phyloP scores from a whole-genome alignment of 164 flowering plant species.

The Protea cynaroides region DNA sequence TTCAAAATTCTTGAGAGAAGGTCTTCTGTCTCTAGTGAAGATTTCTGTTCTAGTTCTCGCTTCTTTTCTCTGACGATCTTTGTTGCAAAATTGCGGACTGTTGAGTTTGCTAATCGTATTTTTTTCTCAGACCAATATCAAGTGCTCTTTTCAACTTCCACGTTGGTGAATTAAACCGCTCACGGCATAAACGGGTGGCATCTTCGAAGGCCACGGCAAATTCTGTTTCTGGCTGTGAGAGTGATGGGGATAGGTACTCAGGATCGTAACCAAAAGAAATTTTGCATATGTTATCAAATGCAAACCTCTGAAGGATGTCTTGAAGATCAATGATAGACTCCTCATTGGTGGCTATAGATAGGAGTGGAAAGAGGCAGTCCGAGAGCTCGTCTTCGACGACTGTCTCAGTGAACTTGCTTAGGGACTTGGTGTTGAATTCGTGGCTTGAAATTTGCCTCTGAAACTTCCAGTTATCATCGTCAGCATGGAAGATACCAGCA shows the following conservation, averaged over 20 bases:
- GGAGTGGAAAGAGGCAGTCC: conserved; percentile 34
- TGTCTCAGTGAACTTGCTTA: conserved; percentile 31
- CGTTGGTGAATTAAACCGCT: conserved; percentile 1
- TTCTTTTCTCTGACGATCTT: conserved; percentile 11
- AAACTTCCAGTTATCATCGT: conserved; percentile 47
- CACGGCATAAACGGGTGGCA: conserved; percentile 4
- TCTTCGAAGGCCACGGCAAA: conserved; percentile 23
- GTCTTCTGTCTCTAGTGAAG: conserved; percentile 6
- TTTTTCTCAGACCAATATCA: conserved; percentile 31
- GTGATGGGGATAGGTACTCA: conserved; percentile 25
- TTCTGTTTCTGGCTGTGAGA: conserved; percentile 16
- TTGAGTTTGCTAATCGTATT: conserved; percentile 7
- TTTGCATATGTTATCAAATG: conserved; percentile 49
- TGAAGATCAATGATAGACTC: conserved; percentile 36
- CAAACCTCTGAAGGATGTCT: conserved; percentile 47
- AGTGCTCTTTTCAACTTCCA: conserved; percentile 25
- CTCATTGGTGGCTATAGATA: conserved; percentile 20
- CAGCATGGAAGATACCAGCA: conserved; percentile 36
- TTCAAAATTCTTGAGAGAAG: conserved; percentile 10
- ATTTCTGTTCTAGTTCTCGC: conserved; percentile 1
- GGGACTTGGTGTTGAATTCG: conserved; percentile 47
- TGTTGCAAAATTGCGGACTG: conserved; percentile 14
- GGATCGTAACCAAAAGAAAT: conserved; percentile 57
- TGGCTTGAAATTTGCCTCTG: too few relatives aligned
- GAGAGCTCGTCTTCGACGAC: conserved; percentile 39